Conservation (phyloP, 495 filamentous ascomycete genomes). For the Penicillium simplicissimum region DNA sequence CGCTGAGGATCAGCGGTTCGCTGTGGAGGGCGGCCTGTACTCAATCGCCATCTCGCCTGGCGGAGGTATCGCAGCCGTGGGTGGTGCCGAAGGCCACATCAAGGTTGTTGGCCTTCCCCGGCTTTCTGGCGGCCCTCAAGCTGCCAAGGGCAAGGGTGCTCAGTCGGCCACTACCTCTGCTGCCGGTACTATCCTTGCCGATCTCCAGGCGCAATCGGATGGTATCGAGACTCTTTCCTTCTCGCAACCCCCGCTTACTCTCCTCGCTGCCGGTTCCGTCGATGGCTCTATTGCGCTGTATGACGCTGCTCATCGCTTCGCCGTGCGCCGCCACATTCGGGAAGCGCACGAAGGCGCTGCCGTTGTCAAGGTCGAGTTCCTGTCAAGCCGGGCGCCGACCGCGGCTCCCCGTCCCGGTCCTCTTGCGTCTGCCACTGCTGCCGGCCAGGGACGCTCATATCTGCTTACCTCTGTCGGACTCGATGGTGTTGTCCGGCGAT, state of each 20-base stretch:
- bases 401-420: constrained; percentile 28
- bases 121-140: constrained; percentile 44
- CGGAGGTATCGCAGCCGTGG: constrained; percentile 77
- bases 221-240: constrained; percentile 86
- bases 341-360: constrained; percentile 78
- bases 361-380: constrained; percentile 91
- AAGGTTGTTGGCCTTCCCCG: constrained; percentile 82
- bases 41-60: constrained; percentile 78
- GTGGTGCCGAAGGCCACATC: constrained; percentile 82
- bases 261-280: constrained; percentile 86
- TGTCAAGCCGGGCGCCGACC: constrained; percentile 43
- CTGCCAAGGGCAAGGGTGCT: constrained; percentile 39
- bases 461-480: constrained; percentile 79
- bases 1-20: constrained; percentile 80
- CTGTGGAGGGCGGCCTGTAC: constrained; percentile 87
- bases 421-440: constrained; percentile 27
- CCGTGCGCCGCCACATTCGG: constrained; percentile 72
- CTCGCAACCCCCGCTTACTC: constrained; percentile 67
- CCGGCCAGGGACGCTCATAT: constrained; percentile 49
- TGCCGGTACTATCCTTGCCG: constrained; percentile 76
- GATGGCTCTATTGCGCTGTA: constrained; percentile 90
- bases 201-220: constrained; percentile 70
- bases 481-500: constrained; percentile 82
- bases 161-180: constrained; percentile 55
- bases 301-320: constrained; percentile 80